A percentile compares a stretch with the other conserved stretches of the same genome.
Evolutionary conservation across 352 stramenopile species (phyloP).

Genomic region (Pythium coloratum): DNA sequence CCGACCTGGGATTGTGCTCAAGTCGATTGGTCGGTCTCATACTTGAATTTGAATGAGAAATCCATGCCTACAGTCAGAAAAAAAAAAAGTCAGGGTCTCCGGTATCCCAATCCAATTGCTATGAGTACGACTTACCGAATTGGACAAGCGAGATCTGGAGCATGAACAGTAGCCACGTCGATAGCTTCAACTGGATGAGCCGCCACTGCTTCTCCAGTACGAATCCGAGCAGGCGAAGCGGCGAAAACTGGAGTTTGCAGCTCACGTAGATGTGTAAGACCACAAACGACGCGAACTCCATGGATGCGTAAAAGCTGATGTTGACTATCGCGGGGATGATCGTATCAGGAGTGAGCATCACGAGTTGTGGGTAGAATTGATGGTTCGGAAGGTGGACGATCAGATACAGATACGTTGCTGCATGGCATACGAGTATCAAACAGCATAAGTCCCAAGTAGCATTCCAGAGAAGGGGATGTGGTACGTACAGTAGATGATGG

Average conservation of each 20-base stretch:
- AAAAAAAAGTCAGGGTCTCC: background rate
- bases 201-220: constrained; percentile 34
- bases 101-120: background rate
- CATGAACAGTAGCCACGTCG: constrained; percentile 25
- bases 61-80: constrained; percentile 8
- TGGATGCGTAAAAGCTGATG: constrained; percentile 26
- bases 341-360: background rate
- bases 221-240: constrained; percentile 32
- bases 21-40: background rate
- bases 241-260: constrained; percentile 23
- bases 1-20: background rate
- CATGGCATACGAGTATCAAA: background rate
- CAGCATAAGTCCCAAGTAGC: too few relatives aligned
- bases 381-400: constrained; percentile 24
- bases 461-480: background rate
- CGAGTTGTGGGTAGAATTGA: constrained; percentile 27
- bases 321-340: constrained; percentile 2
- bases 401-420: constrained; percentile 18
- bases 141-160: constrained; percentile 7
- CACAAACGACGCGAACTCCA: constrained; percentile 33
- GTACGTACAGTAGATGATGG: constrained; percentile 18
- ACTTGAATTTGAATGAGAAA: constrained; percentile 16
- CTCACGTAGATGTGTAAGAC: constrained; percentile 27
- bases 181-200: constrained; percentile 25
- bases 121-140: constrained; percentile 4